Evolutionary conservation across 495 filamentous ascomycete genomes (phyloP).

Genomic region (Penicillium crystallinum): DNA sequence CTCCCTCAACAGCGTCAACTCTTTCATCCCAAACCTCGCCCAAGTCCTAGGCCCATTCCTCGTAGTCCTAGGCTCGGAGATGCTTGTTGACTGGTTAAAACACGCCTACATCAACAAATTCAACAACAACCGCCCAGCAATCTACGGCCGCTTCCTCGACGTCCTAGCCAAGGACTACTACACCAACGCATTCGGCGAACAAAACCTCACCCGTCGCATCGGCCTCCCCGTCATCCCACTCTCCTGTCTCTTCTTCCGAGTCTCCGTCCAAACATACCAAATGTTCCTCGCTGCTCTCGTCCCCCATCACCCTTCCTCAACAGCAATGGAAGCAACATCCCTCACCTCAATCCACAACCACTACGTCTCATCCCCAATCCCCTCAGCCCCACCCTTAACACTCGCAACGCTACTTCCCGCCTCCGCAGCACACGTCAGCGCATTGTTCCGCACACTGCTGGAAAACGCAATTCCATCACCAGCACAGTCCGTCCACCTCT

Average conservation of each 20-base stretch:
- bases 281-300: slow-evolving; percentile 91
- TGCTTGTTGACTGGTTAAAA: slow-evolving; percentile 96
- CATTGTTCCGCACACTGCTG: slow-evolving; percentile 34
- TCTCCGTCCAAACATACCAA: slow-evolving; percentile 93
- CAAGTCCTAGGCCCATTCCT: slow-evolving; percentile 89
- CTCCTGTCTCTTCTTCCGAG: slow-evolving; percentile 90
- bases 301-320: slow-evolving; percentile 66
- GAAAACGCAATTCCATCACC: slow-evolving; percentile 43
- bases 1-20: slow-evolving; percentile 41
- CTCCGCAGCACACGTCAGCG: slow-evolving; percentile 31
- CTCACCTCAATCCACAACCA: slow-evolving; percentile 58
- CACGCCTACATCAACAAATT: slow-evolving; percentile 98
- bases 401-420: slow-evolving; percentile 34
- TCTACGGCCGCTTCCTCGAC: slow-evolving; percentile 87
- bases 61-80: slow-evolving; percentile 89
- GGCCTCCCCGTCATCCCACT: slow-evolving; percentile 90
- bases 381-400: slow-evolving; percentile 31
- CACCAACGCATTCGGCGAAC: slow-evolving; percentile 87
- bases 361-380: slow-evolving; percentile 27
- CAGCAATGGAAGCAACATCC: slow-evolving; percentile 58
- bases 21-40: slow-evolving; percentile 63
- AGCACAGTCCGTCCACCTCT: slow-evolving; percentile 39
- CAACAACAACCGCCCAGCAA: slow-evolving; percentile 85
- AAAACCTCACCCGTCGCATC: slow-evolving; percentile 80
- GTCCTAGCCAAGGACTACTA: slow-evolving; percentile 97